Conservation (phyloP, 495 filamentous ascomycete genomes). For the Annulohypoxylon bovei region DNA sequence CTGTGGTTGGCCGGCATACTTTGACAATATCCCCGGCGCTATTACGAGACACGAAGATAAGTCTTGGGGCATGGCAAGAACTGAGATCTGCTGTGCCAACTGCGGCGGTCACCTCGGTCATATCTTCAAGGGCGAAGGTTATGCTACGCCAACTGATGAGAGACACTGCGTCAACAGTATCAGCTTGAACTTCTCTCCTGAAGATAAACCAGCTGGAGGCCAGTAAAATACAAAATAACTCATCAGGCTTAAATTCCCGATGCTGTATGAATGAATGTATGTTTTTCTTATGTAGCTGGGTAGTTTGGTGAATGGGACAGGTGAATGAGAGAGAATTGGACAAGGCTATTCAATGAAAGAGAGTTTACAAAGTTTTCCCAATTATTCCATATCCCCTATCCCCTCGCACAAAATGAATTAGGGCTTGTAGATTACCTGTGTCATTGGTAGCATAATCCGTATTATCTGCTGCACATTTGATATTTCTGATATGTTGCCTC, state of each 20-base stretch:
- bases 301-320: background rate
- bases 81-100: slow-evolving; percentile 91
- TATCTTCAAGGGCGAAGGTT: slow-evolving; percentile 97
- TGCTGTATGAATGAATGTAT: background rate
- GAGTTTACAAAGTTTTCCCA: background rate
- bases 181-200: slow-evolving; percentile 79
- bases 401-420: too few species aligned
- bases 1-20: slow-evolving; percentile 98
- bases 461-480: too few species aligned
- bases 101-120: slow-evolving; percentile 97
- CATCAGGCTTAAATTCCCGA: background rate
- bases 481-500: background rate
- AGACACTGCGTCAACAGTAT: slow-evolving; percentile 97
- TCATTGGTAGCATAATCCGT: background rate
- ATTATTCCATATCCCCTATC: background rate
- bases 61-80: slow-evolving; percentile 83
- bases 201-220: slow-evolving; percentile 57
- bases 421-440: too few species aligned
- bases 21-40: slow-evolving; percentile 89
- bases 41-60: slow-evolving; percentile 82
- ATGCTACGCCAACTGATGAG: slow-evolving; percentile 90
- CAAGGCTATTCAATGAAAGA: background rate
- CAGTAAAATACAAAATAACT: slow-evolving; percentile 46
- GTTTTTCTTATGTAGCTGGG: too few species aligned
- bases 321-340: background rate